Conservation (phyloP, 169 alveolate species). For the Cryptosporidium tyzzeri region DNA sequence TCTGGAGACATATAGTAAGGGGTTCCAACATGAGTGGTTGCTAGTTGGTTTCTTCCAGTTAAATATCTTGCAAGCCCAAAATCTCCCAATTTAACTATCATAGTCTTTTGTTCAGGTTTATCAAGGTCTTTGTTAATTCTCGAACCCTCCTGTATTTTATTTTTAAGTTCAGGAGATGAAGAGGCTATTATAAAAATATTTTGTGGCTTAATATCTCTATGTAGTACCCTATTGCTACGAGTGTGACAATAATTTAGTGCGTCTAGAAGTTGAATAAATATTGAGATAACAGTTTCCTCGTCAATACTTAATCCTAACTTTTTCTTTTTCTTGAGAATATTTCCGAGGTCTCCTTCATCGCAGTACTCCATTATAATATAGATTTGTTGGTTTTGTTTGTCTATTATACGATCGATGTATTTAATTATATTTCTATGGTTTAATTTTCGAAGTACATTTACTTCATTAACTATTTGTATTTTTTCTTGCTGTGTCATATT, state of each 20-base stretch:
- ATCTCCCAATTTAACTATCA: constrained; percentile 93
- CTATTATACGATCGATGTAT: constrained; percentile 94
- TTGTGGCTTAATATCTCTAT: constrained; percentile 96
- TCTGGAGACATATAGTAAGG: constrained; percentile 99
- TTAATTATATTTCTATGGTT: constrained; percentile 94
- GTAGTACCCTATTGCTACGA: constrained; percentile 91
- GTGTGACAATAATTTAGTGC: constrained; percentile 96
- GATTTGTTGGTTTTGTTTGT: constrained; percentile 90
- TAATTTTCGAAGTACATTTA: constrained; percentile 94
- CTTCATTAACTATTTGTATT: constrained; percentile 95
- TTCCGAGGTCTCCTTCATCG: constrained; percentile 95
- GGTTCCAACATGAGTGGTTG: constrained; percentile 95
- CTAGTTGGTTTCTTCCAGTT: constrained; percentile 91
- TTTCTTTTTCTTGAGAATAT: constrained; percentile 90
- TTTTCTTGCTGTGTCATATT: constrained; percentile 95
- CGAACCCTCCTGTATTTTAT: constrained; percentile 76
- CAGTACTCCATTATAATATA: constrained; percentile 96
- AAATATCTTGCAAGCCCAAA: constrained; percentile 95
- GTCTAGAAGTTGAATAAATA: constrained; percentile 91
- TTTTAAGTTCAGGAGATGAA: constrained; percentile 62
- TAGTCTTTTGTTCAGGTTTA: constrained; percentile 77
- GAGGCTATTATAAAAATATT: constrained; percentile 91
- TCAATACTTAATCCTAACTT: constrained; percentile 88
- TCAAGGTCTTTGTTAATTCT: neutral
- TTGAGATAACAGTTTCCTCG: constrained; percentile 94